Evolutionary conservation across 805 yeast species (phyloP), one percentile per base, ranked within the genome.

Genomic region (Ogataea nakhonphanomensis): DNA sequence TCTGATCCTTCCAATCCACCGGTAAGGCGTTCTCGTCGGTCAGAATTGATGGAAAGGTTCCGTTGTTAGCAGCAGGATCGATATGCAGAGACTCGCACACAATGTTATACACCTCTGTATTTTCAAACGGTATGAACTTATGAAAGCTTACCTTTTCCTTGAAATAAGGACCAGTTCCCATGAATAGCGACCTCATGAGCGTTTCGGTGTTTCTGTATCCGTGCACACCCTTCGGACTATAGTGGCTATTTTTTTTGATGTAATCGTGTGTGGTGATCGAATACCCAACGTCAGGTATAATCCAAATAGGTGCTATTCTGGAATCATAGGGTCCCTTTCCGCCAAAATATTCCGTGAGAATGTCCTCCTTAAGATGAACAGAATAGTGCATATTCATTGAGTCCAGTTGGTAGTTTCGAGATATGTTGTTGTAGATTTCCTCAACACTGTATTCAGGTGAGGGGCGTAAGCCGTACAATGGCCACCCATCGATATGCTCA

Each of bases 81-180:
- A 76, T 33, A 22, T 58, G 55, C 40, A 85, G 62, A 1, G 84
- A 68, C 11, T 83, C 84, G 61, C 95, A 84, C 2, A 90, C 44
- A 17, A 90, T 70, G 49, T 81, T 78, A 61, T 87, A 90, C 5
- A 90, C 70, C 45, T 88, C 85, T 10, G 74, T 67, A 58, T 88
- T 91, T 8, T 70, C 64, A 53, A 90, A 84, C 4, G 96, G 95
- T 46, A 65, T 59, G 15, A 77, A 65, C 49, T 66, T 66, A 38
- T 47, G 46, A 7, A 69, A 61, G 28, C 57, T 62, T 4, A 61
- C 31, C 15, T 44, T 45, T 7, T 52, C 46, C 28, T 63, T 55
- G 60, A 90, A 89, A 54, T 73, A 84, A 0, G 96, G 96, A 0
- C 98, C 98, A 1, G 71, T 59, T 0, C 83, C 95, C 29, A 87